Conservation (phyloP, 148 eudicot genomes). For the Rhododendron griersonianum region DNA sequence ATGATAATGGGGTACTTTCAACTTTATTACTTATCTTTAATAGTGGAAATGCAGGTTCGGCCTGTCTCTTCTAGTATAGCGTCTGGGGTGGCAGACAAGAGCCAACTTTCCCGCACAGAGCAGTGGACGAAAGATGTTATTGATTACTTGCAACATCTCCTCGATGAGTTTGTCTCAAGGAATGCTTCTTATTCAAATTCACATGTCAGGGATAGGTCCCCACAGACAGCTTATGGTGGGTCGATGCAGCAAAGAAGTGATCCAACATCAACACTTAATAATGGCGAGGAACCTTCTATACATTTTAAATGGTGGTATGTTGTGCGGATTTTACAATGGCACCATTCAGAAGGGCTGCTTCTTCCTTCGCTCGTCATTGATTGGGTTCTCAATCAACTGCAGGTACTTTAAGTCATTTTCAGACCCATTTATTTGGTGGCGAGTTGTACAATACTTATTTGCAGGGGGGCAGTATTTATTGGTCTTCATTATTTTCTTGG, state of each 20-base stretch:
- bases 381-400: constrained; percentile 88
- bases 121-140: constrained; percentile 93
- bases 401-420: constrained; percentile 40
- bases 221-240: constrained; percentile 52
- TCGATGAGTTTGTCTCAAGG: constrained; percentile 56
- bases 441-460: background rate
- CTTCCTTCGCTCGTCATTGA: constrained; percentile 79
- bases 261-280: constrained; percentile 26
- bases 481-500: background rate
- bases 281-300: constrained; percentile 80
- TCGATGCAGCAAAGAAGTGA: constrained; percentile 50
- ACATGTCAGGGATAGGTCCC: constrained; percentile 55
- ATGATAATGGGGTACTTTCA: background rate
- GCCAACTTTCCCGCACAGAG: constrained; percentile 69
- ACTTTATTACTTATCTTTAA: background rate
- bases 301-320: constrained; percentile 97
- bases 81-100: constrained; percentile 64
- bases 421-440: background rate
- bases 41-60: constrained; percentile 52
- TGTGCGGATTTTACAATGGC: constrained; percentile 88
- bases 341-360: constrained; percentile 75
- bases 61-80: constrained; percentile 52
- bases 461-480: background rate
- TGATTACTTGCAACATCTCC: constrained; percentile 76
- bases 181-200: constrained; percentile 38